Evolutionary conservation across 768 basidiomycete species (phyloP), one percentile per base, ranked within the genome.

Genomic region (Phlegmacium glaucopus): DNA sequence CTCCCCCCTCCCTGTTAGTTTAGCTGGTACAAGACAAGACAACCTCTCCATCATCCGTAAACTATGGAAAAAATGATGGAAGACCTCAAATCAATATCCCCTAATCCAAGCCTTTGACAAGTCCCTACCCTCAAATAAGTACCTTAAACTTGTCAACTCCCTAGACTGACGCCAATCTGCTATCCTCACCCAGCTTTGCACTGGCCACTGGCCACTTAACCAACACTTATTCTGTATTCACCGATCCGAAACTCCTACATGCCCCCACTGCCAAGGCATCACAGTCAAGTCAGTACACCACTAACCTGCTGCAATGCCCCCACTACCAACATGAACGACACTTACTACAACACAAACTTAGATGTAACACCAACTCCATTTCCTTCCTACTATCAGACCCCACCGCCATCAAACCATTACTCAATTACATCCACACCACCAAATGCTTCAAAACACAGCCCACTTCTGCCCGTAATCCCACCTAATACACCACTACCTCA

Each of bases 51-150:
- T 13, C 30, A 8, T 32, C 30, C 30, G 30, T 8, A 13, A 8
- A 32, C 9, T 8, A 8, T 32, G 30, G 30, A 32, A 32, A 13
- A 8, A 8, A 8, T 13, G 30, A 32, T 32, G 30, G 30, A 32
- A 32, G 13, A 32, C 8, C 9, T 32, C 30, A 8, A 32, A 8
- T 32, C 30, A 13, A 8, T 32, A 32, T 32, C 30, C 9, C 13
- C 13, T 8, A 8, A 32, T 32, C 9, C 30, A 32, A 37, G 35
- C 46, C 44, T 16, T 53, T 49, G 49, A 50, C 30, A 32, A 32
- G 13, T 32, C 30, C 13, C 30, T 32, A 32, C 30, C 30, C 30
- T 32, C 30, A 32, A 32, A 32, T 8, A 8, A 32, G 30, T 32
- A 8, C 30, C 30, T 32, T 13, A 32, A 13, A 32, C 30, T 32